Conservation (phyloP, 2,329 filamentous ascomycete genomes). For the Colletotrichum falcatum region DNA sequence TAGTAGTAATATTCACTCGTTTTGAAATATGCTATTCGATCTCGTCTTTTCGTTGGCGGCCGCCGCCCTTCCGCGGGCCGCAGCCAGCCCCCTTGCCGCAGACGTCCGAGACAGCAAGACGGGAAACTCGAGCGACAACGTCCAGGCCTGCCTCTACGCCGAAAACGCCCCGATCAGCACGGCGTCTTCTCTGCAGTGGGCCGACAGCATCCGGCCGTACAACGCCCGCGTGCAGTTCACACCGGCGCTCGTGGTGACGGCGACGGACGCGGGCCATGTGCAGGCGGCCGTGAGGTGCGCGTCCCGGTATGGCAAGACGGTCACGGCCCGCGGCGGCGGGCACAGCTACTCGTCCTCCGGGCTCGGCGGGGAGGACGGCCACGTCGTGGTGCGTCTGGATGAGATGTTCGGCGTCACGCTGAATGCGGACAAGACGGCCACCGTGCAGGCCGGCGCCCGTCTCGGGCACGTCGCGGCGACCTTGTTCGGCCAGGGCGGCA, state of each 20-base stretch:
- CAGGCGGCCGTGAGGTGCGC: constrained; percentile 61
- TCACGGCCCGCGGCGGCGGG: constrained; percentile 62
- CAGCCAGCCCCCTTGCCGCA: constrained; percentile 22
- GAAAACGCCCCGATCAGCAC: constrained; percentile 43
- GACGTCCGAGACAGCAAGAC: background rate
- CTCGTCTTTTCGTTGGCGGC: constrained; percentile 11
- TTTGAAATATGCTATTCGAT: constrained; percentile 4
- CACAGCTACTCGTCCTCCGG: constrained; percentile 64
- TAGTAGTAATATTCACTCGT: background rate
- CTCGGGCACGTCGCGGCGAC: constrained; percentile 60
- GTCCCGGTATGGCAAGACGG: constrained; percentile 54
- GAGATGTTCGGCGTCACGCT: constrained; percentile 57
- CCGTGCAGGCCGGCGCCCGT: constrained; percentile 61
- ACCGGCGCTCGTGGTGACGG: constrained; percentile 58
- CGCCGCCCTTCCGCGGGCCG: background rate
- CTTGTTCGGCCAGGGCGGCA: constrained; percentile 53
- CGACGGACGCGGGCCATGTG: constrained; percentile 56
- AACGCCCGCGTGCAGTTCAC: constrained; percentile 51
- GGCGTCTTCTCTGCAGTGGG: constrained; percentile 40
- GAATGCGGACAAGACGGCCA: constrained; percentile 54
- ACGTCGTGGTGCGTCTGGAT: constrained; percentile 60
- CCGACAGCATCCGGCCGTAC: constrained; percentile 45
- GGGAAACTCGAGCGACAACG: constrained; percentile 21
- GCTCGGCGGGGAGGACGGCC: constrained; percentile 61
- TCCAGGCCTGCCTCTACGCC: constrained; percentile 44